These are phyloP conservation scores for Yamadazyma endophytica DNA, from an alignment of 805 yeast species.

Conservation along the genomic window DNA sequence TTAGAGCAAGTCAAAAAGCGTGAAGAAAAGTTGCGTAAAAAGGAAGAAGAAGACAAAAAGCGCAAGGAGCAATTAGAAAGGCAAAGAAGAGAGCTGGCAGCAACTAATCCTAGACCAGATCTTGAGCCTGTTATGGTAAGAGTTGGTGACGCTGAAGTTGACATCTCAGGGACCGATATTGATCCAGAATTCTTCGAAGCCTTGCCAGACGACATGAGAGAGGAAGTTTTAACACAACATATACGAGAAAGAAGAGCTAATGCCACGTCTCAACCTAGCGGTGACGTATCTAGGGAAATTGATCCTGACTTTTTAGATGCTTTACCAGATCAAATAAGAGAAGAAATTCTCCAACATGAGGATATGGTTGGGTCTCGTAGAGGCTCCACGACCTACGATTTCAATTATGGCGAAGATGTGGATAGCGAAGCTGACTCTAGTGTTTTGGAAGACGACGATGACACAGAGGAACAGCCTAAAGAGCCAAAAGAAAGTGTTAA, in stretches of 20 bases:
- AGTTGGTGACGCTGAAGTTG: constrained; percentile 75
- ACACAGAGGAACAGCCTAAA: constrained; percentile 5
- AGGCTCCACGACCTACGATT: too few species aligned
- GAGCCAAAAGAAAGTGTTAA: constrained; percentile 13
- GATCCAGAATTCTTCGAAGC: constrained; percentile 90
- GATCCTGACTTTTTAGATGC: constrained; percentile 80
- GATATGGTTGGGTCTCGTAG: constrained; percentile 40
- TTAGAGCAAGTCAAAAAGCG: constrained; percentile 27
- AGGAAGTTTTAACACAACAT: constrained; percentile 86
- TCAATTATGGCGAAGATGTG: constrained; percentile 19
- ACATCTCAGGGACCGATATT: constrained; percentile 84
- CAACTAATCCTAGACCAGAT: constrained; percentile 6
- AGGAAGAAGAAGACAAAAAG: constrained; percentile 22
- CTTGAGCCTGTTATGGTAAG: constrained; percentile 58
- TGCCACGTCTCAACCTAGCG: constrained; percentile 32
- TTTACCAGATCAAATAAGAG: constrained; percentile 64
- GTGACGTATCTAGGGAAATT: constrained; percentile 55
- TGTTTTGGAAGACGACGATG: constrained; percentile 4
- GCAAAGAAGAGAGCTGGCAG: constrained; percentile 14
- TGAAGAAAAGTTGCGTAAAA: constrained; percentile 25
- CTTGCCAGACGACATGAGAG: constrained; percentile 87
- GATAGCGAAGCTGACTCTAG: constrained; percentile 17
- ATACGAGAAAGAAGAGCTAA: constrained; percentile 67
- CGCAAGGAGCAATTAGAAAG: constrained; percentile 15
- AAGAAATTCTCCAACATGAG: constrained; percentile 59